Base-by-base conservation (phyloP, 2,329 filamentous ascomycete genomes). In the Myriosclerotinia duriaeana region DNA sequence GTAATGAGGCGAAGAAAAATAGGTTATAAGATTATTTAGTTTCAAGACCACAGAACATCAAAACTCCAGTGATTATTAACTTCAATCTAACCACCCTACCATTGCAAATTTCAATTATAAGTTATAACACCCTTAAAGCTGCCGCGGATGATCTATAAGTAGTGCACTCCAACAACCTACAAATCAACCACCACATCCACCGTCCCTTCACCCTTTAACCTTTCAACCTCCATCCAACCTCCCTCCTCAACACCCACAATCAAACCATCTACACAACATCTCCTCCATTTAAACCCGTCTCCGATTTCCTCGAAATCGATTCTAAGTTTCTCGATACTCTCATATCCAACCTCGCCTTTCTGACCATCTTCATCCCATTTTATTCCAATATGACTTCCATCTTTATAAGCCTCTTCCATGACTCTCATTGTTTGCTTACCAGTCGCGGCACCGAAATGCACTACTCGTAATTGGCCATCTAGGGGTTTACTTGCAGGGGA, bases 211-310 rank as follows among this genome's bases (percentile, higher is more conserved):
- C 74, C 71, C 11, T 77, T 74, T 34, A 84, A 81, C 73, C 79
- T 84, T 69, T 77, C 78, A 0, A 97, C 83, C 67, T 86, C 84
- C 77, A 96, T 85, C 82, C 86, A 89, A 0, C 93, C 93, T 2
- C 84, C 87, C 62, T 81, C 77, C 26, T 90, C 89, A 0, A 97
- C 79, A 67, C 86, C 84, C 3, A 97, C 86, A 73, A 96, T 96
- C 64, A 89, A 92, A 3, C 94, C 94, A 77, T 98, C 94, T n/a
- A 98, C 82, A 76, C 94, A 98, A 17, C 96, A 85, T 74, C 93
- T 87, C 68, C 94, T 83, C 93, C 93, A 97, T 63, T 87, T 81
- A 69, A 71, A 74, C 55, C 79, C 80, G 30, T 93, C 87, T 34
- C 80, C 81, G n/a, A 92, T 87, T 20, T 85, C 80, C 73, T 95